Percentiles rank a stretch among this genome's conserved stretches.
Evolutionary conservation across 345 rosid genomes (phyloP).

Genomic region (Heritiera fomes): DNA sequence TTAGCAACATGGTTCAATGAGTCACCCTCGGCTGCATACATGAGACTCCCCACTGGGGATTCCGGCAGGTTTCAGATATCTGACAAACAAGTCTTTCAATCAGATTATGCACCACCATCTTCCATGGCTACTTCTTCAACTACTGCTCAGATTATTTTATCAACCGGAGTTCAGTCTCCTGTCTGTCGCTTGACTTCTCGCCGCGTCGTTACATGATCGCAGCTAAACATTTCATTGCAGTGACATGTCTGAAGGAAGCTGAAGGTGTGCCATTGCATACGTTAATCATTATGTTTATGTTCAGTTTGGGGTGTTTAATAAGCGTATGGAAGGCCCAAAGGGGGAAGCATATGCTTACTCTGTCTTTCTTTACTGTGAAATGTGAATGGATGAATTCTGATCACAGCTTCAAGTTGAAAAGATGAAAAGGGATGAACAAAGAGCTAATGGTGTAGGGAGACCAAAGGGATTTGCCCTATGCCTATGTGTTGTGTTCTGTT

Average conservation of each 20-base stretch:
- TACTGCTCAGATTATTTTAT: conserved; percentile 42
- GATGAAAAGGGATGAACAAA: not conserved
- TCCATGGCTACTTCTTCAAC: conserved; percentile 25
- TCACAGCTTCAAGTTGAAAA: not conserved
- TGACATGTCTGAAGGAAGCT: conserved; percentile 35
- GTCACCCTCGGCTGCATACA: conserved; percentile 75
- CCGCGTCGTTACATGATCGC: conserved; percentile 43
- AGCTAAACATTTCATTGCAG: not conserved
- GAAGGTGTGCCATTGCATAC: conserved; percentile 28
- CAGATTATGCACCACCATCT: conserved; percentile 34
- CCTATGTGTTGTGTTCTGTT: not conserved
- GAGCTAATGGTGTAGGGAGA: not conserved
- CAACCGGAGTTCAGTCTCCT: conserved; percentile 63
- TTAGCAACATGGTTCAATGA: conserved; percentile 46
- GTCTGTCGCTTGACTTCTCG: conserved; percentile 49
- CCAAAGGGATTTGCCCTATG: conserved; percentile 23
- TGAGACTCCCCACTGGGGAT: conserved; percentile 74
- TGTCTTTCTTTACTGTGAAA: conserved; percentile 6
- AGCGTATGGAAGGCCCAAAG: conserved; percentile 43
- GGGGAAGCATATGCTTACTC: conserved; percentile 32
- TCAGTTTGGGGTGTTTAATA: conserved; percentile 15
- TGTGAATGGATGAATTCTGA: not conserved
- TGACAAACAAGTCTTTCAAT: conserved; percentile 44
- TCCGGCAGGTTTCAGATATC: conserved; percentile 70
- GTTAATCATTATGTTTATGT: conserved; percentile 1